Evolutionary conservation across 1,284 basidiomycete species (phyloP).

Genomic region (Sanghuangporus sanghuang): DNA sequence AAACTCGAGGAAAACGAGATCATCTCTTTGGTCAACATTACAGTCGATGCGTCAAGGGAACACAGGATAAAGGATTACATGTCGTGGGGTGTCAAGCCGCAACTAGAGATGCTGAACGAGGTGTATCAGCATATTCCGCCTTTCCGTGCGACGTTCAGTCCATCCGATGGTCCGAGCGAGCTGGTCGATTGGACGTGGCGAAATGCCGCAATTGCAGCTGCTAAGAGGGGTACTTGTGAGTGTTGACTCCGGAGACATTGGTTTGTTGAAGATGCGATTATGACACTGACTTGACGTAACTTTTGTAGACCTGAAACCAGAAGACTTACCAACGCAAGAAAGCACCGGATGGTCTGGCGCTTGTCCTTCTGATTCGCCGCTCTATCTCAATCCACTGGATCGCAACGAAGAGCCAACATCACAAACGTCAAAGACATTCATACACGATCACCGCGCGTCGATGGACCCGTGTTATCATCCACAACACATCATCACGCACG

Average conservation of each 20-base stretch:
- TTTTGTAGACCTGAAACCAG: conserved; percentile 32
- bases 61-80: conserved; percentile 7
- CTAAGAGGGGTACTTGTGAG: conserved; percentile 26
- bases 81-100: conserved; percentile 10
- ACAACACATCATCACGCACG: conserved; percentile 41
- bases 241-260: background rate
- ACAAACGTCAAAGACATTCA: conserved; percentile 39
- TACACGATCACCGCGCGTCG: conserved; percentile 38
- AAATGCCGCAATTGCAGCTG: conserved; percentile 24
- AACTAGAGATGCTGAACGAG: conserved; percentile 10
- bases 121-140: conserved; percentile 22
- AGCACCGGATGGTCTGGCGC: conserved; percentile 35
- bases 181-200: conserved; percentile 26
- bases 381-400: conserved; percentile 23
- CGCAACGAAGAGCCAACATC: conserved; percentile 19
- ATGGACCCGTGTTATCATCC: conserved; percentile 63
- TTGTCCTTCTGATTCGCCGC: conserved; percentile 37
- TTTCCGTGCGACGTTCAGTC: conserved; percentile 27
- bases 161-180: conserved; percentile 28
- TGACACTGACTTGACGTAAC: background rate
- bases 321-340: conserved; percentile 30
- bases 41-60: conserved; percentile 25
- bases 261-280: background rate
- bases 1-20: conserved; percentile 28
- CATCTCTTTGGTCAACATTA: conserved; percentile 29